Conservation (phyloP, 176 grass and related monocot species). For the Olyra latifolia region DNA sequence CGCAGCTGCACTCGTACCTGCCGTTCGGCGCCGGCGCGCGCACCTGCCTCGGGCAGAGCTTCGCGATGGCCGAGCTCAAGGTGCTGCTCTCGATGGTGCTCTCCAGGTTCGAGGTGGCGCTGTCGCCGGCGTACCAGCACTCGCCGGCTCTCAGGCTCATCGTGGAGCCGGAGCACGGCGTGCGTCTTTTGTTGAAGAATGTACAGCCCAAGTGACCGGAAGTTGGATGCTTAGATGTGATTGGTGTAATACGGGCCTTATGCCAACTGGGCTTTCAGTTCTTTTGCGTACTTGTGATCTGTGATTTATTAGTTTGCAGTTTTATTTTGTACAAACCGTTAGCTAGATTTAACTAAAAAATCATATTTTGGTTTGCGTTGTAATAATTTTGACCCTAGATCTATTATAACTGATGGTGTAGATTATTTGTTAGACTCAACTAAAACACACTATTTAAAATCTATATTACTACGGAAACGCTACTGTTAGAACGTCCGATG, state of each 20-base stretch:
- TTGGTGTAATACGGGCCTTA: background rate
- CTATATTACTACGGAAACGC: too few relatives aligned
- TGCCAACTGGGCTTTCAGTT: too few relatives aligned
- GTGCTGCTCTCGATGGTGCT: conserved; percentile 68
- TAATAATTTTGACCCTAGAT: too few relatives aligned
- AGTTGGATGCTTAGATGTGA: background rate
- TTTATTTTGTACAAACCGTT: too few relatives aligned
- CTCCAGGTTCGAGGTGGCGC: conserved; percentile 50
- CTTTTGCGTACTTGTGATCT: too few relatives aligned
- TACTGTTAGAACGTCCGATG: too few relatives aligned
- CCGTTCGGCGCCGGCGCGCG: conserved; percentile 86
- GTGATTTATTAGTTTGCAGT: too few relatives aligned
- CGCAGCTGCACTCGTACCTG: conserved; percentile 62
- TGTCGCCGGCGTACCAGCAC: conserved; percentile 58
- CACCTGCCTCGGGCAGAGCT: conserved; percentile 79
- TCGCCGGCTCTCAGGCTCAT: conserved; percentile 67
- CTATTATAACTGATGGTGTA: too few relatives aligned
- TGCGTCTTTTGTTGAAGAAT: conserved; percentile 32
- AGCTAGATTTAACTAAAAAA: too few relatives aligned
- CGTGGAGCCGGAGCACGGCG: conserved; percentile 82
- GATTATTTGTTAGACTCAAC: too few relatives aligned
- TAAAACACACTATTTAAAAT: too few relatives aligned
- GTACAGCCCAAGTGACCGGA: background rate
- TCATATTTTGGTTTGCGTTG: too few relatives aligned
- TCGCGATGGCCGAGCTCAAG: conserved; percentile 91